Conservation (phyloP, 116 monocot genomes). For the Phalaenopsis hybrid region DNA sequence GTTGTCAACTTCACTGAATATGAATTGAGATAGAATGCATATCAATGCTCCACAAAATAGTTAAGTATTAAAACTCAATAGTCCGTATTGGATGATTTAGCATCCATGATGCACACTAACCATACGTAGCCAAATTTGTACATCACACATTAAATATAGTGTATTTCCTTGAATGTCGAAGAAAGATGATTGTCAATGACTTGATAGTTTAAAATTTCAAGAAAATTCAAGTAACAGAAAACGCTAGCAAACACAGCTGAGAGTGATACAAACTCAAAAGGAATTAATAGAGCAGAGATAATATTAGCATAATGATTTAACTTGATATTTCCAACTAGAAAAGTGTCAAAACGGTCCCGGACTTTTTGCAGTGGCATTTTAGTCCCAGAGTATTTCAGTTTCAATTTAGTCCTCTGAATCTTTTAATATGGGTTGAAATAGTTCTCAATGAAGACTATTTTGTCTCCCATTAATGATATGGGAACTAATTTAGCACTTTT, state of each 20-base stretch:
- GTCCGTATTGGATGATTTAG: not conserved
- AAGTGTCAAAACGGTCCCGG: no score
- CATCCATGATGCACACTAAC: conserved; percentile 2
- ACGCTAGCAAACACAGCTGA: not conserved
- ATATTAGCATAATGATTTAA: not conserved
- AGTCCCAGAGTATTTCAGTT: no score
- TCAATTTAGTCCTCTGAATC: no score
- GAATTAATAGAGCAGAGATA: not conserved
- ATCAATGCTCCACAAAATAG: not conserved
- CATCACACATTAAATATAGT: not conserved
- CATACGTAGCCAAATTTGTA: not conserved
- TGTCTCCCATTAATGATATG: no score
- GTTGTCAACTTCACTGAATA: not conserved
- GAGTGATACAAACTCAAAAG: not conserved
- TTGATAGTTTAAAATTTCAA: not conserved
- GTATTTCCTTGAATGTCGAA: not conserved
- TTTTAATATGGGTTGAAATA: no score
- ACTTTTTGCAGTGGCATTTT: no score
- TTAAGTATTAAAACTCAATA: not conserved
- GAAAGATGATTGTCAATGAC: not conserved
- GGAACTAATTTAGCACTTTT: no score
- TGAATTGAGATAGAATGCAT: not conserved
- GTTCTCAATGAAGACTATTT: no score
- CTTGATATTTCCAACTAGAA: not conserved
- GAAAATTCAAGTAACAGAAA: not conserved